These are phyloP conservation scores for Sphaerulina populicola DNA, from an alignment of 2,329 filamentous ascomycete species.

Conservation along the genomic window DNA sequence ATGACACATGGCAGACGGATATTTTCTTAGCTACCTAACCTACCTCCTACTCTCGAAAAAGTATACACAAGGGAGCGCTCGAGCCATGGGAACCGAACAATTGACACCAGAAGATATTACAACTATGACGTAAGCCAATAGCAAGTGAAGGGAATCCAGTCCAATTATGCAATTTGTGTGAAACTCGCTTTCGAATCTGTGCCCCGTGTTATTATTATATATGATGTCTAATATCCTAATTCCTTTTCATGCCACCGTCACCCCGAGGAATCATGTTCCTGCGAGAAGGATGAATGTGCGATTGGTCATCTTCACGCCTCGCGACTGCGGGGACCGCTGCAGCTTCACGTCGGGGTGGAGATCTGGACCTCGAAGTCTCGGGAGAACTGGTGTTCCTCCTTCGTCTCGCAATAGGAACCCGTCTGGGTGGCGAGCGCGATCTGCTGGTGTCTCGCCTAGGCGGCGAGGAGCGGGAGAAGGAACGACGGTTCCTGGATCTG, in stretches of 20 bases:
- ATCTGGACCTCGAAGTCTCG: constrained; percentile 19
- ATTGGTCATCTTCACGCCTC: constrained; percentile 26
- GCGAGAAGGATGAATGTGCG: constrained; percentile 32
- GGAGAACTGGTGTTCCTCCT: constrained; percentile 28
- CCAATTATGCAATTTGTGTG: background rate
- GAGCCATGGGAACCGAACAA: too few relatives aligned
- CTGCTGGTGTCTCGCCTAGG: constrained; percentile 18
- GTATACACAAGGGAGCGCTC: too few relatives aligned
- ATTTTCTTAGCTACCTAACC: too few relatives aligned
- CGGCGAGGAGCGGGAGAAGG: constrained; percentile 17
- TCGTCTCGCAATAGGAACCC: constrained; percentile 20
- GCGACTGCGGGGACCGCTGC: background rate
- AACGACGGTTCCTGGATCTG: constrained; percentile 10
- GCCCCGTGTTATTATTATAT: constrained; percentile 5
- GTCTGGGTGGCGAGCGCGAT: constrained; percentile 18
- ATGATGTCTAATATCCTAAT: constrained; percentile 26
- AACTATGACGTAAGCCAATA: too few relatives aligned
- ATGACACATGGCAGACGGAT: too few relatives aligned
- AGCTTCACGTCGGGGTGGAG: constrained; percentile 18
- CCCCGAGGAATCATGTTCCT: constrained; percentile 27
- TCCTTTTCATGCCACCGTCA: constrained; percentile 16
- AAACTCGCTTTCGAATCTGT: background rate
- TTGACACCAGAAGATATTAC: too few relatives aligned
- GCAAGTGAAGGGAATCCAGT: background rate
- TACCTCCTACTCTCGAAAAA: too few relatives aligned